phyloP scores from a whole-genome alignment of 2,329 filamentous ascomycete genomes.

The Phaeosphaeriaceae sp. region DNA sequence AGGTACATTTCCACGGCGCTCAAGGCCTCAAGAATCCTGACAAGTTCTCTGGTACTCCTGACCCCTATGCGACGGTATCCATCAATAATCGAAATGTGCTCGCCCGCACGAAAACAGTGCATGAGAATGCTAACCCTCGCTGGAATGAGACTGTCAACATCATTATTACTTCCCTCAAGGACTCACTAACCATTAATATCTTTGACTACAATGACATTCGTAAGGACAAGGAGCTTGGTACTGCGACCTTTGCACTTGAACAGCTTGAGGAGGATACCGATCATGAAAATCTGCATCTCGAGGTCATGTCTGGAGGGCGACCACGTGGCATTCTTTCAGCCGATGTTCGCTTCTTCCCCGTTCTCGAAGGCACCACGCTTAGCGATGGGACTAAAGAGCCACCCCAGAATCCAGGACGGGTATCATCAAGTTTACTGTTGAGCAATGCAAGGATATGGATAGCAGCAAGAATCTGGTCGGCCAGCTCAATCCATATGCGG shows the following conservation, averaged over 20 bases:
- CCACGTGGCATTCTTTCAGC: slow-evolving; percentile 78
- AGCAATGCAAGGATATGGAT: slow-evolving; percentile 96
- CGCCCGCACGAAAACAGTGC: slow-evolving; percentile 85
- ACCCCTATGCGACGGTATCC: slow-evolving; percentile 86
- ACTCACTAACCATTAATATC: slow-evolving; percentile 81
- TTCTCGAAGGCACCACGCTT: slow-evolving; percentile 74
- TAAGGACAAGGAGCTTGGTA: slow-evolving; percentile 94
- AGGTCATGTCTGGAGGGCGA: slow-evolving; percentile 84
- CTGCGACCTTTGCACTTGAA: slow-evolving; percentile 84
- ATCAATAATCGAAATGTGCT: slow-evolving; percentile 83
- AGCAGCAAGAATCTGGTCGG: slow-evolving; percentile 90
- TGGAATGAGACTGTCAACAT: slow-evolving; percentile 99
- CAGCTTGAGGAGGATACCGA: slow-evolving; percentile 77
- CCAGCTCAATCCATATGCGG: slow-evolving; percentile 87
- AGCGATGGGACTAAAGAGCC: slow-evolving; percentile 80
- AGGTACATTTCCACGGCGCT: slow-evolving; percentile 88
- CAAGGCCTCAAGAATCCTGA: slow-evolving; percentile 94
- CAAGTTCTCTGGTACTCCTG: slow-evolving; percentile 88
- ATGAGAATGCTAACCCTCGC: slow-evolving; percentile 82
- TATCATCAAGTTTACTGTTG: slow-evolving; percentile 90
- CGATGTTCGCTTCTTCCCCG: slow-evolving; percentile 94
- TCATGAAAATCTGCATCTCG: slow-evolving; percentile 83
- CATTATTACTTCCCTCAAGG: slow-evolving; percentile 88
- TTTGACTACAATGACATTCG: slow-evolving; percentile 95
- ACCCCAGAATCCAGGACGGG: slow-evolving; percentile 90